Conservation (phyloP, 345 rosid species). For the Euphorbia lathyris region DNA sequence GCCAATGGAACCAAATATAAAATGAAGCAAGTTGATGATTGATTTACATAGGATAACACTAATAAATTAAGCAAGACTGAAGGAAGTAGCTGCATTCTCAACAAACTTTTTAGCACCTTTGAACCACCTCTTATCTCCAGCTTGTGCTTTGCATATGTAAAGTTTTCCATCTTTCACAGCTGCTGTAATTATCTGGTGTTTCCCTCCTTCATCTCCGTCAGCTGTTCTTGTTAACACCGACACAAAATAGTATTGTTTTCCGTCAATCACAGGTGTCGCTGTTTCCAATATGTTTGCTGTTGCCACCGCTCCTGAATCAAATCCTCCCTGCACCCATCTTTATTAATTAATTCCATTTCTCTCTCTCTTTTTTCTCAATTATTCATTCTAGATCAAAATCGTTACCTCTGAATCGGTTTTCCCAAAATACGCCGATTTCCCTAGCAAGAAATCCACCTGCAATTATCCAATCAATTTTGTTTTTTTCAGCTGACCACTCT, state of each 20-base stretch:
- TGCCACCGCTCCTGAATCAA: constrained; percentile 64
- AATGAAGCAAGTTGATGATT: no score
- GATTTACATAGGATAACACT: not conserved
- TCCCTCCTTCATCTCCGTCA: constrained; percentile 98
- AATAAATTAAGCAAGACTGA: constrained; percentile 62
- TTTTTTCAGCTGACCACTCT: no score
- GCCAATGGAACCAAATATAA: no score
- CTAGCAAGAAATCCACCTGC: constrained; percentile 79
- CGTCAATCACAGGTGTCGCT: constrained; percentile 32
- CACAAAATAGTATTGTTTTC: constrained; percentile 59
- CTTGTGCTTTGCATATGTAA: constrained; percentile 89
- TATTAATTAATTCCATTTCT: no score
- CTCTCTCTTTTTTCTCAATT: no score
- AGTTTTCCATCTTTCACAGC: constrained; percentile 73
- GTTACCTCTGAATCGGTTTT: constrained; percentile 80
- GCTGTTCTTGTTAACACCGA: constrained; percentile 90
- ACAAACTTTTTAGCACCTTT: constrained; percentile 82
- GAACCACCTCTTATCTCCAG: constrained; percentile 99
- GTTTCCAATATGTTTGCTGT: constrained; percentile 78
- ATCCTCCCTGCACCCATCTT: constrained; percentile 84
- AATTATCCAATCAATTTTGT: not conserved
- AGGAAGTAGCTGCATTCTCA: constrained; percentile 62
- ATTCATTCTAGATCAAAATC: no score
- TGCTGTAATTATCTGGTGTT: constrained; percentile 77
- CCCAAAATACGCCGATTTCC: constrained; percentile 77